A percentile compares a stretch with the other conserved stretches of the same genome.
These are phyloP conservation scores for Darksidea phi DNA, from an alignment of 495 filamentous ascomycete species.

Conservation along the genomic window DNA sequence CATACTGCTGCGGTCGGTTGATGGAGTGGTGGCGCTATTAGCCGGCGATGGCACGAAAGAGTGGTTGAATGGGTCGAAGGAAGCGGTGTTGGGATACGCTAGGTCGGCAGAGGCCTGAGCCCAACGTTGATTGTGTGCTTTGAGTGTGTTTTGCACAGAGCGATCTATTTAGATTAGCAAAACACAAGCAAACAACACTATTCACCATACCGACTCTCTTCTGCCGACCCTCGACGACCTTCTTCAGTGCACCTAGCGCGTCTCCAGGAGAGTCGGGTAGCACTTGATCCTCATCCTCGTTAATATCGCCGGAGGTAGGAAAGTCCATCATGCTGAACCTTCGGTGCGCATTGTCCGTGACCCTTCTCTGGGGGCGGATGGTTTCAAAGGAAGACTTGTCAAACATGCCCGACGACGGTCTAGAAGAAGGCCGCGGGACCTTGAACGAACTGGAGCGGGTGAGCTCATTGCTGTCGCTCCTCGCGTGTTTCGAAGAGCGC, in stretches of 20 bases:
- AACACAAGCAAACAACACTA: not conserved
- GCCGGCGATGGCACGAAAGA: constrained; percentile 59
- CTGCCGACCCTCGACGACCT: constrained; percentile 66
- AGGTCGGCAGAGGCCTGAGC: constrained; percentile 42
- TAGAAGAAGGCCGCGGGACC: constrained; percentile 37
- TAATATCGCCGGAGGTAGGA: constrained; percentile 19
- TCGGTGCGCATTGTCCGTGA: constrained; percentile 19
- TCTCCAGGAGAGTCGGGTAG: constrained; percentile 42
- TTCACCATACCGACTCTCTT: constrained; percentile 42
- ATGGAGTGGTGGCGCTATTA: constrained; percentile 65
- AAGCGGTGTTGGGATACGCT: constrained; percentile 8
- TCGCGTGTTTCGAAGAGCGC: constrained; percentile 38
- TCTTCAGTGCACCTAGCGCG: constrained; percentile 65
- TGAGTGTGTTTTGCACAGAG: constrained; percentile 32
- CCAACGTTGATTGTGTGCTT: constrained; percentile 46
- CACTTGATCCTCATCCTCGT: constrained; percentile 15
- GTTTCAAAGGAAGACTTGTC: constrained; percentile 33
- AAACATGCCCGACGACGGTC: constrained; percentile 34
- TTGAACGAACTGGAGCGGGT: constrained; percentile 32
- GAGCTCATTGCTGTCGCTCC: constrained; percentile 32
- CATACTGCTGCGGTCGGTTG: constrained; percentile 57
- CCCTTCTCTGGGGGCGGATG: constrained; percentile 21
- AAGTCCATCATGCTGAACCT: constrained; percentile 38
- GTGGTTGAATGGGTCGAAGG: constrained; percentile 32
- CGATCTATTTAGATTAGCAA: constrained; percentile 16